Evolutionary conservation across 495 filamentous ascomycete genomes (phyloP).

Genomic region (Podospora australis): DNA sequence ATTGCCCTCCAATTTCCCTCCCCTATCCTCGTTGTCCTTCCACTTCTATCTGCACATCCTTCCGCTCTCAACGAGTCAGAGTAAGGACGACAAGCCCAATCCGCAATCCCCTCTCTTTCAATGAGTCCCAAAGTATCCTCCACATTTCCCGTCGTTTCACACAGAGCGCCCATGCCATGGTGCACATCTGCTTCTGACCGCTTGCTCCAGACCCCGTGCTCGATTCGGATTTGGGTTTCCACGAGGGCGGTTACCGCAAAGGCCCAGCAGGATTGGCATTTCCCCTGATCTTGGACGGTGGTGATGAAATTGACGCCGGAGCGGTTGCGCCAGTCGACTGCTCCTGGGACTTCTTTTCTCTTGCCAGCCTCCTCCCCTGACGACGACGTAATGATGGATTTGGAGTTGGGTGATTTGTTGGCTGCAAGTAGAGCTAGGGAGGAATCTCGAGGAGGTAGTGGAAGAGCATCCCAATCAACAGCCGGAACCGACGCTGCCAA

Average conservation of each 20-base stretch:
- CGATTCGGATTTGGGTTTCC: slow-evolving; percentile 17
- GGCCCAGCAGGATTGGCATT: slow-evolving; percentile 19
- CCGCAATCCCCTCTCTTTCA: slow-evolving; percentile 5
- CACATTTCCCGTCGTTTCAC: slow-evolving; percentile 13
- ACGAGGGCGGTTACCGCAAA: slow-evolving; percentile 16
- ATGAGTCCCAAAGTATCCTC: slow-evolving; percentile 8
- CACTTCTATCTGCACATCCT: slow-evolving; percentile 10
- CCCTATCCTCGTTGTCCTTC: slow-evolving; percentile 13
- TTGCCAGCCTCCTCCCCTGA: neutral
- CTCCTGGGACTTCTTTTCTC: too few relatives aligned
- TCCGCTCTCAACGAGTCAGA: too few relatives aligned
- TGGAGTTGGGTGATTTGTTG: too few relatives aligned
- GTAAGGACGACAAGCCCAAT: slow-evolving; percentile 20
- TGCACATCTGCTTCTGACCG: slow-evolving; percentile 20
- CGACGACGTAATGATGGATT: too few relatives aligned
- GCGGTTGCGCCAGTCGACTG: slow-evolving; percentile 17
- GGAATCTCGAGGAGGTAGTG: too few relatives aligned
- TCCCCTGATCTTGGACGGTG: slow-evolving; percentile 15
- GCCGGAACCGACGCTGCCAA: slow-evolving; percentile 8
- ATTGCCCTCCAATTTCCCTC: slow-evolving; percentile 6
- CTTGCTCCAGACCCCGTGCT: slow-evolving; percentile 19
- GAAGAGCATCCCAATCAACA: slow-evolving; percentile 8
- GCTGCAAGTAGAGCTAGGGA: too few relatives aligned
- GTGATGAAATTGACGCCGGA: slow-evolving; percentile 15
- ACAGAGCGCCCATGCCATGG: slow-evolving; percentile 11